Evolutionary conservation across 2,329 filamentous ascomycete genomes (phyloP), one percentile per base, ranked within the genome.

Genomic region (Cladophialophora chaetospira): DNA sequence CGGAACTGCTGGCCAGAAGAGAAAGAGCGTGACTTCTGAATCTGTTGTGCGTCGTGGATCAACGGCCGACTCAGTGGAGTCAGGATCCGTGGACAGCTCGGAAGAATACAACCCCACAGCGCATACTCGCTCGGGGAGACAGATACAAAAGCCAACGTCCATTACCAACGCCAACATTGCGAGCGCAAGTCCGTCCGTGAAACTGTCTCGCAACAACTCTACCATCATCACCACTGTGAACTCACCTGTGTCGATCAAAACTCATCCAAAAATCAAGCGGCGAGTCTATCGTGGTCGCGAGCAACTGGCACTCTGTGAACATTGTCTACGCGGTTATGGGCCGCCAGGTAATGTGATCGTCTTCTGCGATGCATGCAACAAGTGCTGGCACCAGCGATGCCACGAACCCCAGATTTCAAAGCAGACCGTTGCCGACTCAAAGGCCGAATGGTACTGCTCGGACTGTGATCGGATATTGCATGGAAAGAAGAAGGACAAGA

Each of bases 291-390:
- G 72, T 53, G 69, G 70, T 17, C 74, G 73, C 50, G 71, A 74
- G 48, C 65, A 70, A 10, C 73, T 70, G 55, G 72, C 74, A 71
- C 71, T 88, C 28, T 94, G 89, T 75, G 86, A 85, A 65, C 80
- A 83, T 62, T 95, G 90, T 72, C 81, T 85, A 51, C 79, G 89
- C 63, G 85, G 88, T 8, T 82, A 88, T 63, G 89, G 87, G 66
- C 86, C 88, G 2, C 71, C 77, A n/a, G 84, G 77, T 64, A 94
- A 94, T 73, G 83, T 86, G 73, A 92, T 95, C 69, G 89, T 94
- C 2, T 91, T 92, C 71, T 95, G 90, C 74, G 88, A 93, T 72
- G 85, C 85, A 13, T 95, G 90, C 75, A 89, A 90, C 69, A 79
- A 80, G 26, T 83, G 86, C 38, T 95, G 90, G 82, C 90, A 95